Base-by-base conservation (phyloP, 768 basidiomycete species). In the Rhodotorula kratochvilovae region DNA sequence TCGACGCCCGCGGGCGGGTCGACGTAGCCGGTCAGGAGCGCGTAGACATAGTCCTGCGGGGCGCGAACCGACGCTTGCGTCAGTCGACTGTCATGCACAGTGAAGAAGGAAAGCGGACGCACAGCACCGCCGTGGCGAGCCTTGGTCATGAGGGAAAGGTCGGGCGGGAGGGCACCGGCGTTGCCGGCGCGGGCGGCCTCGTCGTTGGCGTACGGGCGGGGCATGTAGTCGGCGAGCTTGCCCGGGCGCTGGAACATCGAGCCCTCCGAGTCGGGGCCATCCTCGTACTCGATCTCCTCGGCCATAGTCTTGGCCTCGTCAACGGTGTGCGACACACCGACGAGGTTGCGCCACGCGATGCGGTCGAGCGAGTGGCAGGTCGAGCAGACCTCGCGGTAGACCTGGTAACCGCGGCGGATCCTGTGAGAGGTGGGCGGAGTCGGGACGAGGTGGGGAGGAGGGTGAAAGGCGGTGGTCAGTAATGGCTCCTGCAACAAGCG, bases 191-290 rank as follows among this genome's bases (percentile, higher is more conserved):
- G 86, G 61, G 96, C 92, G 76, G 96, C 95, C 84, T 97, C 92
- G 75, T 98, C 95, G 79, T 99, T 99, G 75, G 94, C 87, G 83
- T 99, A 99, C 54, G 96, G 92, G 57, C 85, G 80, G 66, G 95
- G 96, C 85, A 99, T 84, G 82, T 97, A 98, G 81, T 99, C 96
- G 50, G 96, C 88, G 68, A 98, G 89, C 83, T 99, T 99, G 82
- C 96, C 96, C 21, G 96, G 96, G 65, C 96, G 86, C 83, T 92
- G 88, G 86, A 97, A 99, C 94, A 96, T 98, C 83, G 97, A 92
- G 76, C 96, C 96, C 75, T 90, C 84, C 75, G 88, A 88, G 80
- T 97, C 87, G 60, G 96, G 96, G 46, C 96, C 96, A 79, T 99
- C 96, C 78, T 87, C 85, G 82, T 98, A 99, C 82, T 99, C 96